These are phyloP conservation scores for Aspergillus sp. DNA, from an alignment of 2,329 filamentous ascomycete genomes.

Conservation along the genomic window DNA sequence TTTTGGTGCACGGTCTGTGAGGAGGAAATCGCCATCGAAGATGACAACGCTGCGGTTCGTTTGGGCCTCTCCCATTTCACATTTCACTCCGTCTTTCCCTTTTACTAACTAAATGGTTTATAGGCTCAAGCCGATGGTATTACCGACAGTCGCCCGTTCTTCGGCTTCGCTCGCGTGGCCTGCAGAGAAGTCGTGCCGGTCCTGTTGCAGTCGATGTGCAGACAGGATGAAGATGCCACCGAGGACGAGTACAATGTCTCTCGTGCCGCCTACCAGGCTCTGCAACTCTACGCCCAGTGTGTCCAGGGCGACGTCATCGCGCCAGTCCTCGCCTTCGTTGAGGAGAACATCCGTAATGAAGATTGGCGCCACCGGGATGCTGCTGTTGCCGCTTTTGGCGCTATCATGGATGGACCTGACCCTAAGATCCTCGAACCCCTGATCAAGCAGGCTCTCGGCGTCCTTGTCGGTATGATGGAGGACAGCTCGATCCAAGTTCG, in stretches of 20 bases:
- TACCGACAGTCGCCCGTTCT: constrained; percentile 84
- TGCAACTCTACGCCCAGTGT: constrained; percentile 92
- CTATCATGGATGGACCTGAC: constrained; percentile 98
- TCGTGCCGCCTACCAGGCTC: constrained; percentile 90
- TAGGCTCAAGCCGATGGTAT: constrained; percentile 66
- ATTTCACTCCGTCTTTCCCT: neutral
- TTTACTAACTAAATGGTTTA: neutral
- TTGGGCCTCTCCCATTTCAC: neutral
- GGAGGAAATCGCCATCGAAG: constrained; percentile 96
- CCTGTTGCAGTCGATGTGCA: constrained; percentile 80
- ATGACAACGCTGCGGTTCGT: constrained; percentile 80
- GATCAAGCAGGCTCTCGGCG: constrained; percentile 89
- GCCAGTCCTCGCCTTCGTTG: constrained; percentile 86
- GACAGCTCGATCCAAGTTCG: constrained; percentile 86
- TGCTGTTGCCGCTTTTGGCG: constrained; percentile 93
- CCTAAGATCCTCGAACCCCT: constrained; percentile 88
- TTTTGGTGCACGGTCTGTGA: constrained; percentile 99
- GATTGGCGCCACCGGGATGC: constrained; percentile 96
- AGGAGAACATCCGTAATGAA: constrained; percentile 81
- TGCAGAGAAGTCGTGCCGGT: constrained; percentile 93
- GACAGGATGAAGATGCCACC: constrained; percentile 94
- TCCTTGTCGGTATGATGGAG: constrained; percentile 89
- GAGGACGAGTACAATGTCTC: constrained; percentile 98
- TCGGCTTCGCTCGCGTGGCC: constrained; percentile 92
- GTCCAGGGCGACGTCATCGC: constrained; percentile 80